Base-by-base conservation (phyloP, 164 flowering plant genomes). In the Nymphaea colorata region DNA sequence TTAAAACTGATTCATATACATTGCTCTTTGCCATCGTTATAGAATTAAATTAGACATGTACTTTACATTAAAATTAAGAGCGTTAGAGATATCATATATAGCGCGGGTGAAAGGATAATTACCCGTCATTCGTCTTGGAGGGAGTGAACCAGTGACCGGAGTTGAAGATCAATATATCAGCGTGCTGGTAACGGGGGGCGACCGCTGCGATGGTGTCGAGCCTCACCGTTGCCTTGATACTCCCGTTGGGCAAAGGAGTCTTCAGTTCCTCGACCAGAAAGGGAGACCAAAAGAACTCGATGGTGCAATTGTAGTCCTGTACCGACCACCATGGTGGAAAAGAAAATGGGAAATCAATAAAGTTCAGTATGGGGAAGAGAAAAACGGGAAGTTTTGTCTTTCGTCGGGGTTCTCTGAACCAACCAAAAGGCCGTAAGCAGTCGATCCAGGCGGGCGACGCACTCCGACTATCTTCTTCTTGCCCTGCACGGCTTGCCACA, bases 91-190 rank as follows among this genome's bases (percentile, higher is more conserved):
- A 25, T 25, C 36, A 25, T 25, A 25, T 25, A 25, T 25, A 1
- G 36, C 36, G 36, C 36, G 36, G 36, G 36, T 25, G 36, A 25
- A 25, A 25, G 36, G 36, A 25, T 25, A 25, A 25, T 25, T 25
- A 25, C 36, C 36, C 36, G 36, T 25, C 36, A 25, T 25, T 25
- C 36, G 36, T 25, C 36, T 25, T 25, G 36, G 96, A 93, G 78
- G 90, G 98, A 76, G 88, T 78, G 96, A 96, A 93, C 98, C 98
- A 93, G 71, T 93, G 98, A 17, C 96, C 98, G 43, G 97, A 89
- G 73, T 90, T 93, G 74, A 93, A 90, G 51, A 93, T 81, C 47
- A 93, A 88, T 74, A 85, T 8, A 42, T 83, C 87, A 10, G 87
- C 87, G 53, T 45, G 57, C 71, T 74, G 79, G 62, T 75, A 85